Evolutionary conservation across 139 green algal genomes (phyloP), one percentile per base, ranked within the genome.

Genomic region (Chlorella sp.): DNA sequence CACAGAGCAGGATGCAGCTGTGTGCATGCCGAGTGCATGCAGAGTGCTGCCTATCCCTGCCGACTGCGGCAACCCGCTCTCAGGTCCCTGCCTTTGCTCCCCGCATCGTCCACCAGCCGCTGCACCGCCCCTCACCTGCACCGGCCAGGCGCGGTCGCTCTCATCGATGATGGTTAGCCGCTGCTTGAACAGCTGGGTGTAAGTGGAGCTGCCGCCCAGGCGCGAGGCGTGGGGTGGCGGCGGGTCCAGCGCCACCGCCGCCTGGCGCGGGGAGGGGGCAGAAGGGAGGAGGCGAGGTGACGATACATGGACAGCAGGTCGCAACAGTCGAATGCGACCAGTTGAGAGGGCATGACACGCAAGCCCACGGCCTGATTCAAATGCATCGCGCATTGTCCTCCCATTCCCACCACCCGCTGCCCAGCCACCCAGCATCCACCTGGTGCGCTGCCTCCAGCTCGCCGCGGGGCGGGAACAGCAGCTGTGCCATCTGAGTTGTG

Each of bases 391-490:
- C n/a, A n/a, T n/a, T n/a, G n/a, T n/a, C n/a, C n/a, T 51, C 44
- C 44, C 44, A 51, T 51, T 51, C 44, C 44, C n/a, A n/a, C n/a
- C n/a, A n/a, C n/a, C n/a, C n/a, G n/a, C n/a, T n/a, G n/a, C n/a
- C n/a, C n/a, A n/a, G 39, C 41, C 9, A 11, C n/a, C 34, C 73
- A 13, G 73, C 73, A 26, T 20, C 30, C 30, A 25, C 30, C 73
- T 74, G 63, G 63, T 74, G 76, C 36, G 76, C 76, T 13, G 76
- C 76, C 76, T 82, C 60, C 32, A 92, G 83, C 74, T 94, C 88
- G 5, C 32, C n/a, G 47, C 90, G 80, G 11, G 57, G 64, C 56
- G 88, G 76, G 30, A 88, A 90, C 57, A 90, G 82, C 67, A 90
- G 74, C 47, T 89, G 70, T 12, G 88, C 83, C 88, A 92, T 89